Conservation (phyloP, 192 early-diverging fungal species). For the Podila epicladia region DNA sequence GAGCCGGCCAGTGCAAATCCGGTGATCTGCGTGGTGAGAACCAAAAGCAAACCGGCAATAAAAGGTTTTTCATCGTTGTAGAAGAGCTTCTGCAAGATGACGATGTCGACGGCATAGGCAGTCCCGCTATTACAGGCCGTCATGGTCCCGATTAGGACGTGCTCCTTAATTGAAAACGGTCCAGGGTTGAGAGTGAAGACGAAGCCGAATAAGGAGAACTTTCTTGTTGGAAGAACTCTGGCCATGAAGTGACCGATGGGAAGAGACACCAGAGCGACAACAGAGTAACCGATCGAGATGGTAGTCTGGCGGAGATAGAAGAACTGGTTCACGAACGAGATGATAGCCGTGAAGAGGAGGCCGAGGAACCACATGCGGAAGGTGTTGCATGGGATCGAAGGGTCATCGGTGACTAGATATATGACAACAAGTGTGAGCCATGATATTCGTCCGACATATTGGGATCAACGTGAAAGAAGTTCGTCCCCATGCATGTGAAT, state of each 20-base stretch:
- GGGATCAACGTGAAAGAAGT: too few relatives aligned
- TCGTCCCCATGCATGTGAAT: not conserved
- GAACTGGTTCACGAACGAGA: conserved; percentile 56
- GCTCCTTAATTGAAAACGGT: conserved; percentile 67
- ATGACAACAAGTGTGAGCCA: not conserved
- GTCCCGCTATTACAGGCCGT: conserved; percentile 48
- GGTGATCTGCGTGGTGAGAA: conserved; percentile 62
- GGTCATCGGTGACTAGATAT: conserved; percentile 14
- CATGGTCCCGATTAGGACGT: conserved; percentile 61
- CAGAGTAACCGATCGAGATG: conserved; percentile 39
- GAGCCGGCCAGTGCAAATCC: conserved; percentile 75
- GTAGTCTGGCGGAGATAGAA: conserved; percentile 53
- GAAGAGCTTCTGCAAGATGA: conserved; percentile 57
- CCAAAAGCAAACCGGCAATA: conserved; percentile 54
- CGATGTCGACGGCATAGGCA: conserved; percentile 61
- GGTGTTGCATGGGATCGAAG: not conserved
- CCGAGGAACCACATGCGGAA: too few relatives aligned
- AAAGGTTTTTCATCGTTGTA: conserved; percentile 60
- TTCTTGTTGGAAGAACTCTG: conserved; percentile 20
- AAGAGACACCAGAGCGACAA: conserved; percentile 53
- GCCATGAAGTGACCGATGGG: conserved; percentile 54
- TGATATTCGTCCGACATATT: too few relatives aligned
- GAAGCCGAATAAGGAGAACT: not conserved
- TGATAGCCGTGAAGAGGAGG: too few relatives aligned
- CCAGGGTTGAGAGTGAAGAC: conserved; percentile 61